phyloP scores from a whole-genome alignment of 2,329 filamentous ascomycete species.

The Davidsoniella neocaledoniae region DNA sequence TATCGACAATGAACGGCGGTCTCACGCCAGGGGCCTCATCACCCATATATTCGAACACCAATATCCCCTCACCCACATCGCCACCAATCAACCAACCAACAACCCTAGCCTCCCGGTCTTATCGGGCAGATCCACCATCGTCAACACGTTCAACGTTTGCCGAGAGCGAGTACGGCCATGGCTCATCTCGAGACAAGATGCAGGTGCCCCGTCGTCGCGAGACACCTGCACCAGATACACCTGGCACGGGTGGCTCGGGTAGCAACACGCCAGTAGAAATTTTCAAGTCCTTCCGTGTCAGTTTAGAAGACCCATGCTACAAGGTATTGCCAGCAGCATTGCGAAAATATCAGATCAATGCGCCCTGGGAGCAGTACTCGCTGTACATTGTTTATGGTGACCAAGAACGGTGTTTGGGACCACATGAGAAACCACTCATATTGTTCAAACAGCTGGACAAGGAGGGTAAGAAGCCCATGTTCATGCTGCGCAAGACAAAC shows the following conservation, averaged over 20 bases:
- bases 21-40: conserved; percentile 36
- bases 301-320: conserved; percentile 94
- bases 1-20: conserved; percentile 52
- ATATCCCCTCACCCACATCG: conserved; percentile 53
- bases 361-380: conserved; percentile 93
- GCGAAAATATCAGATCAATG: conserved; percentile 96
- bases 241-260: conserved; percentile 22
- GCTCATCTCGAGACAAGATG: conserved; percentile 21
- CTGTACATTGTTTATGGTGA: conserved; percentile 98
- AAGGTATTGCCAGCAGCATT: conserved; percentile 91
- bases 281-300: conserved; percentile 96
- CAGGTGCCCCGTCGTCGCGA: conserved; percentile 38
- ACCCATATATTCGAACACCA: conserved; percentile 41
- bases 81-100: conserved; percentile 39
- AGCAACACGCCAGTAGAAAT: conserved; percentile 64
- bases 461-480: conserved; percentile 97
- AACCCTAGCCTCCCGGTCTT: conserved; percentile 44
- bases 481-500: conserved; percentile 70
- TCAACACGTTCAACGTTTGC: conserved; percentile 39
- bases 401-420: conserved; percentile 78
- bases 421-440: conserved; percentile 87
- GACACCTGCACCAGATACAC: conserved; percentile 45
- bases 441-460: conserved; percentile 95
- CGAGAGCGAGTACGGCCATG: conserved; percentile 25
- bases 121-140: conserved; percentile 36